Evolutionary conservation across 2,329 filamentous ascomycete species (phyloP).

Genomic region (Helicocarpus griseus): DNA sequence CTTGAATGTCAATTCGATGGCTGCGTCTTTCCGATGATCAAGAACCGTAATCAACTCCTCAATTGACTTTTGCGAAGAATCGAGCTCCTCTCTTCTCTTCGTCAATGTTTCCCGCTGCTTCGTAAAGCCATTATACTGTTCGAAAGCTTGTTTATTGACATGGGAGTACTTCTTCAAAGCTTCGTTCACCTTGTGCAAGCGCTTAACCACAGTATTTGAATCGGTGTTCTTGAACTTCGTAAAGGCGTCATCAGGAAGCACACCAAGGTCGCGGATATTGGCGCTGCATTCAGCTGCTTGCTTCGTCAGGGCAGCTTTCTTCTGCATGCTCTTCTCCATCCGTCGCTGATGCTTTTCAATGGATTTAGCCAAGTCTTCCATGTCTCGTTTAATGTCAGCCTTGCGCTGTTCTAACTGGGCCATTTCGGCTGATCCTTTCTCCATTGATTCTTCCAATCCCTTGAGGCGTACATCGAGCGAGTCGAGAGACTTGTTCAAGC

Average conservation of each 20-base stretch:
- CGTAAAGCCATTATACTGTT: conserved; percentile 97
- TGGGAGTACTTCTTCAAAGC: conserved; percentile 92
- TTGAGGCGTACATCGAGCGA: conserved; percentile 59
- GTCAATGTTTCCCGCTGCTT: conserved; percentile 80
- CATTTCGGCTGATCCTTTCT: conserved; percentile 46
- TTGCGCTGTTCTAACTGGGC: conserved; percentile 50
- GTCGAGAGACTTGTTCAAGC: conserved; percentile 58
- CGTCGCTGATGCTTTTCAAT: conserved; percentile 81
- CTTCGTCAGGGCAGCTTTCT: conserved; percentile 68
- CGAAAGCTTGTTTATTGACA: conserved; percentile 98
- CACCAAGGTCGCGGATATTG: conserved; percentile 86
- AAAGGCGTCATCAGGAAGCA: conserved; percentile 87
- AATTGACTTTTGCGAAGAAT: conserved; percentile 76
- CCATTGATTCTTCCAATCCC: conserved; percentile 66
- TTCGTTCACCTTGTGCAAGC: conserved; percentile 84
- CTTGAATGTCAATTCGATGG: conserved; percentile 96
- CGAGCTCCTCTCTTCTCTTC: conserved; percentile 75
- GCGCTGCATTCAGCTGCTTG: conserved; percentile 73
- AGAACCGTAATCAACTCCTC: conserved; percentile 86
- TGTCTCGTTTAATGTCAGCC: conserved; percentile 56
- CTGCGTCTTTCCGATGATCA: conserved; percentile 93
- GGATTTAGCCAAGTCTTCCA: conserved; percentile 63
- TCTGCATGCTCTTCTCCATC: conserved; percentile 85
- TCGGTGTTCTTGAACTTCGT: conserved; percentile 80
- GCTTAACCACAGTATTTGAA: conserved; percentile 60